Percentiles rank a stretch among this genome's conserved stretches.
phyloP scores from a whole-genome alignment of 768 basidiomycete species.

The Mrakia hoshinonis region DNA sequence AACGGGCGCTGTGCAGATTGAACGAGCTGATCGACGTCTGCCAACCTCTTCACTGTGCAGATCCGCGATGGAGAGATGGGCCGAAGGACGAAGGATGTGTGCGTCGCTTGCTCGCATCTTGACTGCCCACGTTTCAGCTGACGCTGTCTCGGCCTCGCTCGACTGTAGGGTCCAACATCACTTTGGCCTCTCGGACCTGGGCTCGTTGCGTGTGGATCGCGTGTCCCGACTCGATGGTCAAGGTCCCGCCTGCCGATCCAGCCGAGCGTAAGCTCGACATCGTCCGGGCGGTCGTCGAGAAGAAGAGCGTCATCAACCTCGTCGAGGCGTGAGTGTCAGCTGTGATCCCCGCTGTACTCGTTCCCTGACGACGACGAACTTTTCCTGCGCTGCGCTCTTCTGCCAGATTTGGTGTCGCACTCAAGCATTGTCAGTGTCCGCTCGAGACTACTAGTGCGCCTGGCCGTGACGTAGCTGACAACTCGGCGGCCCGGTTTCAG shows the following conservation, averaged over 20 bases:
- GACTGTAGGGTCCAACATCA: conserved; percentile 48
- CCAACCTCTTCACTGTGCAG: neutral
- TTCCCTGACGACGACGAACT: neutral
- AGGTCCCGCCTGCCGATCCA: conserved; percentile 44
- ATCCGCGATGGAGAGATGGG: conserved; percentile 56
- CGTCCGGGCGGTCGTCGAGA: conserved; percentile 55
- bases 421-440: neutral
- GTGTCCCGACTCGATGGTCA: conserved; percentile 50
- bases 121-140: neutral
- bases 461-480: neutral
- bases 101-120: neutral
- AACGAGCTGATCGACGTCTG: neutral
- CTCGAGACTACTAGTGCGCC: neutral
- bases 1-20: neutral
- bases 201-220: conserved; percentile 55
- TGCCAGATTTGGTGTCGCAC: no score
- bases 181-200: conserved; percentile 51
- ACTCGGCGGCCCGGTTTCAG: neutral
- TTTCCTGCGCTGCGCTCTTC: no score
- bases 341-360: conserved; percentile 30
- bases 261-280: conserved; percentile 43
- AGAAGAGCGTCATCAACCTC: conserved; percentile 64
- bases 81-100: conserved; percentile 60
- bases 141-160: neutral
- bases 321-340: conserved; percentile 62